These are phyloP conservation scores for Rhododendron simsii DNA, from an alignment of 148 eudicot species.

Conservation along the genomic window DNA sequence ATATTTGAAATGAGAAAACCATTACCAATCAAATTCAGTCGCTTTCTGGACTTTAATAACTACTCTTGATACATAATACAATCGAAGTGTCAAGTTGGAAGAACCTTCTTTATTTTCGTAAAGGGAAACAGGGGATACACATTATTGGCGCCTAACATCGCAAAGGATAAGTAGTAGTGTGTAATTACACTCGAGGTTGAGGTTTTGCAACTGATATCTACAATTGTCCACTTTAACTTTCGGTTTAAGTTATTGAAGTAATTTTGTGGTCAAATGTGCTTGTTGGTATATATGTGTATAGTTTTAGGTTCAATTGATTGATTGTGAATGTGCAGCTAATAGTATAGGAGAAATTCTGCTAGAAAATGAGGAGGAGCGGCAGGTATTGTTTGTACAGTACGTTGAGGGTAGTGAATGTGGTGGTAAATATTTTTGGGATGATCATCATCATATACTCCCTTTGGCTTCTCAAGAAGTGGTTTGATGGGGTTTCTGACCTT, in stretches of 20 bases:
- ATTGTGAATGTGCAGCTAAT: background rate
- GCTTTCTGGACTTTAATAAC: background rate
- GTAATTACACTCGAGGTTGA: no score
- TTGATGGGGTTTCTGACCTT: constrained; percentile 6
- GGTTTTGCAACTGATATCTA: background rate
- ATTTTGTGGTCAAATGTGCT: no score
- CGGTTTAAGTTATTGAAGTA: background rate
- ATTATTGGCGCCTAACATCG: background rate
- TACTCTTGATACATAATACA: background rate
- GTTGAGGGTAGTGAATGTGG: constrained; percentile 12
- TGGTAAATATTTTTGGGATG: constrained; percentile 5
- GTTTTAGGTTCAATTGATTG: background rate
- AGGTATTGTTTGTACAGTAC: constrained; percentile 12
- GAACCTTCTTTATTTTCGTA: background rate
- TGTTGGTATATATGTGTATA: no score
- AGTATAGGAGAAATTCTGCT: background rate
- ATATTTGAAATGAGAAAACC: background rate
- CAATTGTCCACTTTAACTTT: background rate
- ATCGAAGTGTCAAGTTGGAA: background rate
- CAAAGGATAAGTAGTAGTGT: background rate
- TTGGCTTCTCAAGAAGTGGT: constrained; percentile 23
- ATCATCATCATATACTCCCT: constrained; percentile 23
- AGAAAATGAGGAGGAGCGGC: background rate
- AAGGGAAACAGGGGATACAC: background rate
- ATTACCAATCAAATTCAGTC: background rate